phyloP scores from a whole-genome alignment of 495 filamentous ascomycete genomes.

The Aspergillus cristatus region DNA sequence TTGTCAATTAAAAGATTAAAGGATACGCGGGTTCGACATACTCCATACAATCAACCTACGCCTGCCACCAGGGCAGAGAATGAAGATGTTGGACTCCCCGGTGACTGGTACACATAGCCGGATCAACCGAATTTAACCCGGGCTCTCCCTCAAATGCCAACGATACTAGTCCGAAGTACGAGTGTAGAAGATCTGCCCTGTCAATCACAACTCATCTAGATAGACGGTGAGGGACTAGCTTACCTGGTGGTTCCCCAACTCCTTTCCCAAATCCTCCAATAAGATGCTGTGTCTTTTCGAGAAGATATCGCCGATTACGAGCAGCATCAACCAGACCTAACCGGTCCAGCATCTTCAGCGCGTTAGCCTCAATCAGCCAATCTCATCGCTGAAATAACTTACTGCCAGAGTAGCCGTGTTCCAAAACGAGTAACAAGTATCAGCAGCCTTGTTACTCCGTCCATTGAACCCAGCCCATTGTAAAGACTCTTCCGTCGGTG shows the following conservation, averaged over 20 bases:
- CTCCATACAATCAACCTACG: too few species aligned
- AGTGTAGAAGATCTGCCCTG: slow-evolving; percentile 68
- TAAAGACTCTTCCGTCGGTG: slow-evolving; percentile 24
- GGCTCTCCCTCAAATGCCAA: slow-evolving; percentile 59
- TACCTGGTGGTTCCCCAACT: slow-evolving; percentile 66
- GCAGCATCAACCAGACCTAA: slow-evolving; percentile 48
- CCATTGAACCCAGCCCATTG: slow-evolving; percentile 71
- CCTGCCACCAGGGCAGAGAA: slow-evolving; percentile 30
- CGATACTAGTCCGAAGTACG: slow-evolving; percentile 76
- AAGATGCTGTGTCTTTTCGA: slow-evolving; percentile 82
- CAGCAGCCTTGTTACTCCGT: slow-evolving; percentile 74
- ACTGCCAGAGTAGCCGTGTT: slow-evolving; percentile 61
- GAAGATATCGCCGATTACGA: slow-evolving; percentile 63
- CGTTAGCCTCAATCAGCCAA: slow-evolving; percentile 6
- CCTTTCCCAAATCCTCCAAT: slow-evolving; percentile 87
- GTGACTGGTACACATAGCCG: slow-evolving; percentile 56
- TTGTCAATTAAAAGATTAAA: too few species aligned
- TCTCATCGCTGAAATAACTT: slow-evolving; percentile 8
- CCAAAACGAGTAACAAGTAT: slow-evolving; percentile 97
- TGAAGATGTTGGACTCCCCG: slow-evolving; percentile 34
- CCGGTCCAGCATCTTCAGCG: slow-evolving; percentile 57
- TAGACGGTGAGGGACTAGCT: not conserved
- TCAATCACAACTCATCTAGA: slow-evolving; percentile 1
- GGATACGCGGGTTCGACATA: too few species aligned
- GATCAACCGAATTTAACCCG: slow-evolving; percentile 54